Conservation (phyloP, 192 early-diverging fungal genomes). For the Podila epicladia region DNA sequence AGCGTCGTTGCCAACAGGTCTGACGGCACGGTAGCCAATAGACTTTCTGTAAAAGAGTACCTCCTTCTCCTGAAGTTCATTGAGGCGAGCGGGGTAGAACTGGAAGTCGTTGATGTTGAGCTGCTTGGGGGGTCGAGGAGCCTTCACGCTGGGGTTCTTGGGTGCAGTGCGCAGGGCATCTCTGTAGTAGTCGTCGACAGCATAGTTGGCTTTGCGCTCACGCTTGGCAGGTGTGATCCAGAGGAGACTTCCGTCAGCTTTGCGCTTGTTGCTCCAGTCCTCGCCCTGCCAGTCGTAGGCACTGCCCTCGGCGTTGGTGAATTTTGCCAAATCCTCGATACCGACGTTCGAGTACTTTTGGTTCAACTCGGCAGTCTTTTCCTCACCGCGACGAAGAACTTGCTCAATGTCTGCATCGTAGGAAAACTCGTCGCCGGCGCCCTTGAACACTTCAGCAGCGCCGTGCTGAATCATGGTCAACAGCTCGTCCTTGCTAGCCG, state of each 20-base stretch:
- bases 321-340: constrained; percentile 93
- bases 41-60: constrained; percentile 69
- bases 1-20: constrained; percentile 32
- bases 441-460: constrained; percentile 85
- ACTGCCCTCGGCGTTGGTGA: constrained; percentile 74
- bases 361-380: constrained; percentile 89
- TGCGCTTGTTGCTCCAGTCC: constrained; percentile 87
- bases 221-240: constrained; percentile 98
- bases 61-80: constrained; percentile 86
- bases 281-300: constrained; percentile 97
- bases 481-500: constrained; percentile 84
- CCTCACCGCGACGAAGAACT: constrained; percentile 82
- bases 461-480: constrained; percentile 98
- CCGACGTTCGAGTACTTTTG: constrained; percentile 90
- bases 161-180: constrained; percentile 78
- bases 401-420: constrained; percentile 88
- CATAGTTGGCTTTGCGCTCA: constrained; percentile 93
- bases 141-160: constrained; percentile 64
- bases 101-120: constrained; percentile 87
- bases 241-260: constrained; percentile 67
- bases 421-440: constrained; percentile 51
- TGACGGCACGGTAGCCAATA: constrained; percentile 32
- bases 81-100: constrained; percentile 85
- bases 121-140: constrained; percentile 73
- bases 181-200: constrained; percentile 92